Evolutionary conservation across 768 basidiomycete genomes (phyloP).

Genomic region (Pleurotus sapidus): DNA sequence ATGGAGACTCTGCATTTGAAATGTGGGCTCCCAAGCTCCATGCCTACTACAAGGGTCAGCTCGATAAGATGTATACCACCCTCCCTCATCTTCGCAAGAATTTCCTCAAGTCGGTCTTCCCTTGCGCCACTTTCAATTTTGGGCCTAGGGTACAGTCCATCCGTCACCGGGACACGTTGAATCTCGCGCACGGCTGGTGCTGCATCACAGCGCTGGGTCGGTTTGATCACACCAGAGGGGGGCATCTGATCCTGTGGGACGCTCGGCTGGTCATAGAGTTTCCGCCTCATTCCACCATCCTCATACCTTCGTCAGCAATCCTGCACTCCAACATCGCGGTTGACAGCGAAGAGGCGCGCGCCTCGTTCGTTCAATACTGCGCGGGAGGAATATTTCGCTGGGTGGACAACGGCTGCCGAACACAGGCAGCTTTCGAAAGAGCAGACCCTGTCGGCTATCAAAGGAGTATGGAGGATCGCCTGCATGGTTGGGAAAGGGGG

Average conservation of each 20-base stretch:
- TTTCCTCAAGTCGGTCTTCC: slow-evolving; percentile 19
- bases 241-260: slow-evolving; percentile 29
- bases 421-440: no score
- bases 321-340: slow-evolving; percentile 22
- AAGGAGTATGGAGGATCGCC: no score
- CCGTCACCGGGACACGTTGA: slow-evolving; percentile 23
- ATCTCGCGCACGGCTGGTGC: slow-evolving; percentile 30
- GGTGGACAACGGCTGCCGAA: slow-evolving; percentile 16
- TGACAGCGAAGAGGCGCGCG: slow-evolving; percentile 12
- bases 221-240: slow-evolving; percentile 24
- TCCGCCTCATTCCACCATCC: slow-evolving; percentile 17
- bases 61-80: no score
- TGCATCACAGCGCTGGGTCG: slow-evolving; percentile 24
- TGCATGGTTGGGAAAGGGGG: no score
- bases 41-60: no score
- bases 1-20: no score
- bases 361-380: slow-evolving; percentile 23
- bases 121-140: slow-evolving; percentile 25
- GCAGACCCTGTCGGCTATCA: no score
- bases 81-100: not conserved
- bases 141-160: slow-evolving; percentile 12
- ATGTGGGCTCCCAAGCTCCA: no score
- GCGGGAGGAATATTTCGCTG: slow-evolving; percentile 24
- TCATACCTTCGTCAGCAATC: slow-evolving; percentile 25
- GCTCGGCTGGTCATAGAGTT: slow-evolving; percentile 22